Base-by-base conservation (phyloP, 2,329 filamentous ascomycete species). In the Lachnellula occidentalis region DNA sequence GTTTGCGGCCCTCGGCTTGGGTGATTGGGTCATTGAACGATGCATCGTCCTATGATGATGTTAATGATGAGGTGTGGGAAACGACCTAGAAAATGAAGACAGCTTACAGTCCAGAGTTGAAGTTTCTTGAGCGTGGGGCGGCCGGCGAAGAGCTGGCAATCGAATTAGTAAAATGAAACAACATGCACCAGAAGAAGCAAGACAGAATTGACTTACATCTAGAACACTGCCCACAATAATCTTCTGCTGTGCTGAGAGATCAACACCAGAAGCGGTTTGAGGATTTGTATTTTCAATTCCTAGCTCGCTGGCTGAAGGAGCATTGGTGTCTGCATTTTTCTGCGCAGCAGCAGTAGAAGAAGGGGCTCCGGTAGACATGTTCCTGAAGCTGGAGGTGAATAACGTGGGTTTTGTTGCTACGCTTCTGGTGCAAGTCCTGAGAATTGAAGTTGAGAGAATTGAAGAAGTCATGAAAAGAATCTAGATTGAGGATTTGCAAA, bases 1-100 rank as follows among this genome's bases (percentile, higher is more conserved):
- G 74, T 58, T 78, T 74, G 52, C 78, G 76, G 8, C 83, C 82
- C 21, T 71, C 65, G 2, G 83, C 80, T 36, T 79, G 74, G 42
- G 81, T 82, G 45, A 86, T 70, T 4, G 79, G 80, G 64, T 86
- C 82, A 31, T 74, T 67, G 67, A 86, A 86, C 0, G 73, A 75
- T 7, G 75, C 82, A 37, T 79, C 74, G 55, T 79, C 79, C 48
- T 58, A 17, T 12, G 5, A 11, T 6, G 4, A 27, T 46, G 27
- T 31, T 9, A 31, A 9, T 11, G 9, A 31, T 11, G 9, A 31
- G 9, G 27, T 3, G 27, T 57, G 48, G 24, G 7, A 24, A 21
- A 27, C 12, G 17, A 2, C 9, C 5, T 15, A 45, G 17, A 19
- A 45, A 31, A 39, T 11, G 8, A 5, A 43, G 5, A 22, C 4